Conservation (phyloP, 23 red algal genomes). For the Gracilaria vermiculophylla region DNA sequence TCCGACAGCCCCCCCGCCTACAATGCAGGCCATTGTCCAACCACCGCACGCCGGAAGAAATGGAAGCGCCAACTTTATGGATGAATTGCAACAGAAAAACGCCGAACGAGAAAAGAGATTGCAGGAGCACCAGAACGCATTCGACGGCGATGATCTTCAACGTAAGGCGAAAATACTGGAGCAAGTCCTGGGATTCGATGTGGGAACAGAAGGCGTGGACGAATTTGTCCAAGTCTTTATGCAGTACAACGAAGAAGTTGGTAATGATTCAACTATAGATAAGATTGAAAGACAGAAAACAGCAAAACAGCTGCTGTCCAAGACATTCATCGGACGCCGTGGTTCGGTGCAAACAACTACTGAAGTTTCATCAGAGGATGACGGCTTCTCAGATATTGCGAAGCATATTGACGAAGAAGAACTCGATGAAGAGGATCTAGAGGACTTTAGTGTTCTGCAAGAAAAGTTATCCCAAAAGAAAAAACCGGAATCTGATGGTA, state of each 20-base stretch:
- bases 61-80: slow-evolving; percentile 29
- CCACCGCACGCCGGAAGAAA: not conserved
- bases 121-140: slow-evolving; percentile 8
- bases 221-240: slow-evolving; percentile 53
- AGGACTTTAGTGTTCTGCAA: slow-evolving; percentile 33
- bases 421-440: slow-evolving; percentile 40
- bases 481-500: not conserved
- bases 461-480: not conserved
- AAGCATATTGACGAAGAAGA: slow-evolving; percentile 58
- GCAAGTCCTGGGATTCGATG: slow-evolving; percentile 33
- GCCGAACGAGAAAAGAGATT: slow-evolving; percentile 54
- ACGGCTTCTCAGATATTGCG: slow-evolving; percentile 68
- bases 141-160: slow-evolving; percentile 22
- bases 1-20: slow-evolving; percentile 13
- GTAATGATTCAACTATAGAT: slow-evolving; percentile 26
- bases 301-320: slow-evolving; percentile 6
- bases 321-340: slow-evolving; percentile 37
- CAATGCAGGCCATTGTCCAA: slow-evolving; percentile 43
- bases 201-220: slow-evolving; percentile 19
- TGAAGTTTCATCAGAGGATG: slow-evolving; percentile 49
- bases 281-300: slow-evolving; percentile 43
- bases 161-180: slow-evolving; percentile 61
- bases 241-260: slow-evolving; percentile 34
- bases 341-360: not conserved
- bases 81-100: slow-evolving; percentile 57